phyloP scores from a whole-genome alignment of 441 rosid species.

The Raphanus hybrid region DNA sequence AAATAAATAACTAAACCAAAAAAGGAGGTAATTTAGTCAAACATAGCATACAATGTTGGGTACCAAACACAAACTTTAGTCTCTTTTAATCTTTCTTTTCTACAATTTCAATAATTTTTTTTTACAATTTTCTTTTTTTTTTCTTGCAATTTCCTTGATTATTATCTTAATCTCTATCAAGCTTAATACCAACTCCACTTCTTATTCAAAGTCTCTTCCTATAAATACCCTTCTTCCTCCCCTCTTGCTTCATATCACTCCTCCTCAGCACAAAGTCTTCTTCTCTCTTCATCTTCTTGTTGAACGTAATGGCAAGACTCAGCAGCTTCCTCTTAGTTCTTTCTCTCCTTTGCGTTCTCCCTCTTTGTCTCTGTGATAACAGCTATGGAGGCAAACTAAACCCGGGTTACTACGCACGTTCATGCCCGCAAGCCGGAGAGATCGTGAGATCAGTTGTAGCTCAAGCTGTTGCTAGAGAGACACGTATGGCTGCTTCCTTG shows the following conservation, averaged over 20 bases:
- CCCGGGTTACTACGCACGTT: slow-evolving; percentile 72
- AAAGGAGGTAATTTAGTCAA: slow-evolving; percentile 35
- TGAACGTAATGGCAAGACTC: slow-evolving; percentile 43
- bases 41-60: slow-evolving; percentile 32
- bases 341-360: slow-evolving; percentile 50
- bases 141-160: not conserved
- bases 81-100: slow-evolving; percentile 12
- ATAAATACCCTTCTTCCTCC: slow-evolving; percentile 40
- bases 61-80: slow-evolving; percentile 36
- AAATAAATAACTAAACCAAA: slow-evolving; percentile 9
- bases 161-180: slow-evolving; percentile 15
- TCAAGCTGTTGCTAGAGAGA: slow-evolving; percentile 71
- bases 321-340: slow-evolving; percentile 42
- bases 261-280: slow-evolving; percentile 42
- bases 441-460: slow-evolving; percentile 75
- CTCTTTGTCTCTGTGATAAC: slow-evolving; percentile 49
- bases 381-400: slow-evolving; percentile 52
- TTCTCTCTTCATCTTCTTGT: slow-evolving; percentile 7
- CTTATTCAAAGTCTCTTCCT: slow-evolving; percentile 15
- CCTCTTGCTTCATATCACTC: slow-evolving; percentile 32
- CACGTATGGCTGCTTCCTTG: slow-evolving; percentile 91
- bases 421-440: slow-evolving; percentile 73
- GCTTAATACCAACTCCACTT: slow-evolving; percentile 53
- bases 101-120: not conserved
- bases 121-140: not conserved